Base-by-base conservation (phyloP, 768 basidiomycete species). In the Hygrocybe punicea region DNA sequence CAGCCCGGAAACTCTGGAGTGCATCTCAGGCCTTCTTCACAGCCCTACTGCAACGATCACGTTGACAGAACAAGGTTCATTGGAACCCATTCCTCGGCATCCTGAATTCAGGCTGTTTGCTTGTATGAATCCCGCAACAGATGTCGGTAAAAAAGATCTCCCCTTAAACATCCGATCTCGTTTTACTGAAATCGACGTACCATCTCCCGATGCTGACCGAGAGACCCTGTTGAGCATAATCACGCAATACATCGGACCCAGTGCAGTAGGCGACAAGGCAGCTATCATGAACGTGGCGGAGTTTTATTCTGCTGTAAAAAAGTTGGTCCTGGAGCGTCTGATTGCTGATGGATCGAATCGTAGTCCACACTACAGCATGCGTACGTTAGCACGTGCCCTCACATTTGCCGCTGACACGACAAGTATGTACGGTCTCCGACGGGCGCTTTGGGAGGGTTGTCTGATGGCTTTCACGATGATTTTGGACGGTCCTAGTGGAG, bases 81-180 rank as follows among this genome's bases (percentile, higher is more conserved):
- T 98, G 53, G 91, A 94, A 63, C 89, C 91, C 1, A 81, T 98
- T 25, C 86, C 87, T 49, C 88, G 97, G 0, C 97, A 99, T 69
- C 85, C 93, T 16, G 88, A 96, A 64, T 99, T 99, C 76, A 89
- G 96, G 17, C 79, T 98, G 4, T 98, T 98, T 65, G 94, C 94
- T 4, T 99, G 97, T 69, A 99, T 99, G 97, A 99, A 99, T 67
- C 97, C 97, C 4, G 97, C 97, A 0, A 99, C 95, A 3, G 97
- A 99, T 64, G 90, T 98, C 13, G 97, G 97, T 34, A 99, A 98
- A 77, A 97, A 94, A 65, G 96, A 98, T 65, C 85, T 99, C 0
- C 92, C 93, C 16, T 87, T 91, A 4, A 88, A 87, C 64, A 90
- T 98, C 49, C 86, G 95, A 35, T 83, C 88, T 9, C 85, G 90